Percentiles rank a stretch among this genome's conserved stretches.
Conservation (phyloP, 495 filamentous ascomycete genomes). For the Thozetella sp. region DNA sequence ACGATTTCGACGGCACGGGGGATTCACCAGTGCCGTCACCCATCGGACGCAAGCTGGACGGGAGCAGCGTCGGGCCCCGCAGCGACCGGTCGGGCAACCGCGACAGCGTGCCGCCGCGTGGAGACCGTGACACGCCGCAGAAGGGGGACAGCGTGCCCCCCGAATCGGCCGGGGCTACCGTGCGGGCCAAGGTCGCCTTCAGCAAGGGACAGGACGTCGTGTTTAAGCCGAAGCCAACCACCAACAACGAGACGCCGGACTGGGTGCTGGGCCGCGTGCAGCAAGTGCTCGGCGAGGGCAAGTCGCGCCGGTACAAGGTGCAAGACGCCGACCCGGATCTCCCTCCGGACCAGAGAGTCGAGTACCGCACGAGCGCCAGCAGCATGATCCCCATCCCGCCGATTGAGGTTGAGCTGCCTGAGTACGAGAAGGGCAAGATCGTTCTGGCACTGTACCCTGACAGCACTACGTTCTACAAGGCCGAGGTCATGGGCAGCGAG, state of each 20-base stretch:
- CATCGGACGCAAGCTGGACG: conserved; percentile 44
- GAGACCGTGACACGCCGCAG: conserved; percentile 42
- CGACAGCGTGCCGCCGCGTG: conserved; percentile 46
- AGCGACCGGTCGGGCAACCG: conserved; percentile 32
- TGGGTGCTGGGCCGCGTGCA: conserved; percentile 93
- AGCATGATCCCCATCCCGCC: conserved; percentile 78
- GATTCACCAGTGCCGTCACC: conserved; percentile 74
- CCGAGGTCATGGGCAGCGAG: conserved; percentile 82
- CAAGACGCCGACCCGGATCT: conserved; percentile 91
- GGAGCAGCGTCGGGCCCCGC: conserved; percentile 59
- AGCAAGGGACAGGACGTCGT: conserved; percentile 79
- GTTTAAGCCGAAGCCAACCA: conserved; percentile 77
- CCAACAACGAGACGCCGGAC: conserved; percentile 67
- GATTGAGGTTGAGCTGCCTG: conserved; percentile 55
- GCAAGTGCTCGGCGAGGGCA: conserved; percentile 80
- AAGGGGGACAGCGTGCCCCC: conserved; percentile 47
- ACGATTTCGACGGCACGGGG: conserved; percentile 69
- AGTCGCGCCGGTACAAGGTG: conserved; percentile 90
- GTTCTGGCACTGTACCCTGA: conserved; percentile 85
- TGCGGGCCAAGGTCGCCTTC: conserved; percentile 54
- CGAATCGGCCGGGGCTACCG: conserved; percentile 31
- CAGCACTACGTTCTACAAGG: conserved; percentile 96
- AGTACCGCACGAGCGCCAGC: conserved; percentile 77
- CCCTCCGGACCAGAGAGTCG: conserved; percentile 63
- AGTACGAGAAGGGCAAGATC: conserved; percentile 76